Evolutionary conservation across 805 yeast species (phyloP), one percentile per base, ranked within the genome.

Genomic region (Pichia heedii): DNA sequence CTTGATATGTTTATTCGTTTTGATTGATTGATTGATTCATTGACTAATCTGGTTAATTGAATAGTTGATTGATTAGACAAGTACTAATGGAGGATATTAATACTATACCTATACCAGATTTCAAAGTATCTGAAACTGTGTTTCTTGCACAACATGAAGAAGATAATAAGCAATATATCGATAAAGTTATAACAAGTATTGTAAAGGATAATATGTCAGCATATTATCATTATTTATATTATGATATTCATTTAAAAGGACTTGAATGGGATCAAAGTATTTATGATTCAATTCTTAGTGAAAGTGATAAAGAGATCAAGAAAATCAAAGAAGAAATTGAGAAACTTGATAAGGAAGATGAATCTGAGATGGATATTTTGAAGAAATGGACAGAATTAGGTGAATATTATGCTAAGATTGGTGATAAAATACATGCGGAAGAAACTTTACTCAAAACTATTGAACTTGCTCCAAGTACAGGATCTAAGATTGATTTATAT

Each of bases 401-500:
- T 30, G 95, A 89, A 59, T 86, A 81, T 64, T 90, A 86, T 62
- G 79, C 96, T 12, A 69, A 71, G 47, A 84, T 88, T 54, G 90
- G 96, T 49, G 96, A 90, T 62, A 75, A 78, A 50, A 65, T 69
- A 29, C 81, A 83, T 53, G 90, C 95, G 8, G 65, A 75, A 35
- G 64, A 69, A 29, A 77, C 86, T 1, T 71, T 84, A 54, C 73
- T 77, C 47, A 82, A 80, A 56, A 88, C 95, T 2, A 70, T 79
- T 47, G 88, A 81, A 40, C 67, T 81, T 52, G 79, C 95, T 0
- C 90, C 90, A 33, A 81, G 90, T 24, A 77, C 94, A 0, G 97
- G 97, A 6, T 71, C 85, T 29, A 90, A 90, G 62, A 90, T 93
- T 57, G 98, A 93, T 60, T 74, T 88, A 41, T 68, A 78, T 46